Evolutionary conservation across 345 rosid genomes (phyloP).

Genomic region (Linum lewisii): DNA sequence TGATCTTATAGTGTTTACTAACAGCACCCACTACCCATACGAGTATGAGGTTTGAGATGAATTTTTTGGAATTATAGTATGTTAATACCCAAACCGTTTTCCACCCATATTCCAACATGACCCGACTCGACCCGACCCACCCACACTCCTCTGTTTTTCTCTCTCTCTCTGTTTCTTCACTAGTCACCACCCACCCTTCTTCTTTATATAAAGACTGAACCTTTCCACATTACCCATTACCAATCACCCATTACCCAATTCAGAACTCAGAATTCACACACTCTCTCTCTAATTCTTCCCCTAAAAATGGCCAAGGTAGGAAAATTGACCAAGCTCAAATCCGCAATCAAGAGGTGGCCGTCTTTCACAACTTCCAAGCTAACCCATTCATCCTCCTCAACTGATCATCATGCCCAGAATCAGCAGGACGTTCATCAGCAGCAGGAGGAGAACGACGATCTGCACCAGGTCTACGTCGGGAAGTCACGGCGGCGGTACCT

Average conservation of each 20-base stretch:
- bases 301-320: conserved; percentile 56
- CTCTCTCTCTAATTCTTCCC: conserved; percentile 7
- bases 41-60: no score
- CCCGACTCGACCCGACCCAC: no score
- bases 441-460: conserved; percentile 3
- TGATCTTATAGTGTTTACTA: no score
- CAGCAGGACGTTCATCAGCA: neutral
- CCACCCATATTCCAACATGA: no score
- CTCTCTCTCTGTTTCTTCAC: neutral
- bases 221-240: conserved; percentile 29
- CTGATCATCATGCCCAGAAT: neutral
- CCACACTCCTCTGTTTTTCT: neutral
- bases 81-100: no score
- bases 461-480: conserved; percentile 76
- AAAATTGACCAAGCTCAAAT: conserved; percentile 74
- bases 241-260: neutral
- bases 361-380: conserved; percentile 46
- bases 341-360: conserved; percentile 82
- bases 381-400: conserved; percentile 7
- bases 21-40: no score
- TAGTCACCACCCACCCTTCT: neutral
- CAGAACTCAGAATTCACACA: conserved; percentile 4
- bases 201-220: conserved; percentile 18
- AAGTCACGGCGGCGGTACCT: conserved; percentile 69
- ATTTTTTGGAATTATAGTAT: no score